Base-by-base conservation (phyloP, 1,284 basidiomycete species). In the Trametes pubescens region DNA sequence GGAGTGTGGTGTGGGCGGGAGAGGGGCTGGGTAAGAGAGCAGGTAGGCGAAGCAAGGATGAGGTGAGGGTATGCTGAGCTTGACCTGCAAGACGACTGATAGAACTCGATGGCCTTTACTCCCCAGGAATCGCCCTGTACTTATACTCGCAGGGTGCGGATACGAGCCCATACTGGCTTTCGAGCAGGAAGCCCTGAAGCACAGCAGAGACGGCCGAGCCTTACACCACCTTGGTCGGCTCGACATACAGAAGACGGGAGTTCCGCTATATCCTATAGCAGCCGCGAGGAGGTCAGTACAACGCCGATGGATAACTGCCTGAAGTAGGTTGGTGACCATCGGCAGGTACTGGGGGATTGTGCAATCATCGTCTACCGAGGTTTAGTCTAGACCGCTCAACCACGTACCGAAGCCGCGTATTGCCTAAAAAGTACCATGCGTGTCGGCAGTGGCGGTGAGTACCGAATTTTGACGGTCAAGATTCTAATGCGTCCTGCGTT, bases 71-170 rank as follows among this genome's bases (percentile, higher is more conserved):
- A 49, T 56, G 56, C 46, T 48, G 49, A 53, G 51, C 61, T 62
- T 62, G 61, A 62, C 61, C 61, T 62, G 61, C 61, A 62, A 62
- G 61, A 54, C 61, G 55, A 44, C 44, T 57, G 29, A 61, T 38
- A 56, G 48, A 51, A 51, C 47, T 56, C 38, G 53, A 51, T 61
- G 60, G 47, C 38, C 14, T 29, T 14, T 32, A 40, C 16, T 18
- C 24, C 29, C 32, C 37, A 44, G 40, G 13, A 56, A 16, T 16
- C 18, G 29, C 26, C 37, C 21, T 46, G 24, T 18, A 37, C 53
- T 56, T 61, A 61, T 61, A 56, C 32, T n/a, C 16, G 18, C 37
- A 40, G 47, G 26, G 53, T 24, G 60, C 60, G 60, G 60, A 61
- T 51, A 44, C 22, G 53, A 22, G 34, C 6, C 13, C 46, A 18